Conservation (phyloP, 805 yeast species). For the Debaryomyces castellii region DNA sequence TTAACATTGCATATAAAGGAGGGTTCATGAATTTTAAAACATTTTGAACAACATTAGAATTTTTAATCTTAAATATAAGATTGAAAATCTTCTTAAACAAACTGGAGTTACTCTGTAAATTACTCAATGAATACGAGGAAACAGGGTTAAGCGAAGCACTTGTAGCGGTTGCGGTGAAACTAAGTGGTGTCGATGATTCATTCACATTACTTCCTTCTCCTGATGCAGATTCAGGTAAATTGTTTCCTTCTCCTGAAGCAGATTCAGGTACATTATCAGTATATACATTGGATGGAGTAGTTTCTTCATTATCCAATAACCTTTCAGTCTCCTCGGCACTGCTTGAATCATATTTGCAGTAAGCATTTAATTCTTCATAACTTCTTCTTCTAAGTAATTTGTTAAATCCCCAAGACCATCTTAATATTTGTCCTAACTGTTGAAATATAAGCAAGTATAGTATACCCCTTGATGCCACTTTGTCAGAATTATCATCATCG, state of each 20-base stretch:
- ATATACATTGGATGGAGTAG: neutral
- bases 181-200: neutral
- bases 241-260: neutral
- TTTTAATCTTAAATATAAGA: slow-evolving; percentile 5
- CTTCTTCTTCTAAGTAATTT: slow-evolving; percentile 57
- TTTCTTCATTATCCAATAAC: neutral
- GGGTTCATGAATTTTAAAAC: slow-evolving; percentile 64
- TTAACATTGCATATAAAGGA: slow-evolving; percentile 76
- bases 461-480: slow-evolving; percentile 77
- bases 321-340: neutral
- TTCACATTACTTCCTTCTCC: neutral
- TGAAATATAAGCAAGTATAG: slow-evolving; percentile 73
- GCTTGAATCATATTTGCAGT: slow-evolving; percentile 2
- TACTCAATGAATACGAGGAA: neutral
- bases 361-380: slow-evolving; percentile 30
- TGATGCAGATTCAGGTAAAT: no score
- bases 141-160: neutral
- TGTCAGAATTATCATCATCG: slow-evolving; percentile 62
- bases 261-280: neutral
- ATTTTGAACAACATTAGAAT: slow-evolving; percentile 11
- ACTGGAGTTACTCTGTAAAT: neutral
- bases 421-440: slow-evolving; percentile 76
- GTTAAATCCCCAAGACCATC: slow-evolving; percentile 90
- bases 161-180: neutral
- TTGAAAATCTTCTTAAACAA: neutral